Base-by-base conservation (phyloP, 306 rosid genomes). In the Prunus armeniaca region DNA sequence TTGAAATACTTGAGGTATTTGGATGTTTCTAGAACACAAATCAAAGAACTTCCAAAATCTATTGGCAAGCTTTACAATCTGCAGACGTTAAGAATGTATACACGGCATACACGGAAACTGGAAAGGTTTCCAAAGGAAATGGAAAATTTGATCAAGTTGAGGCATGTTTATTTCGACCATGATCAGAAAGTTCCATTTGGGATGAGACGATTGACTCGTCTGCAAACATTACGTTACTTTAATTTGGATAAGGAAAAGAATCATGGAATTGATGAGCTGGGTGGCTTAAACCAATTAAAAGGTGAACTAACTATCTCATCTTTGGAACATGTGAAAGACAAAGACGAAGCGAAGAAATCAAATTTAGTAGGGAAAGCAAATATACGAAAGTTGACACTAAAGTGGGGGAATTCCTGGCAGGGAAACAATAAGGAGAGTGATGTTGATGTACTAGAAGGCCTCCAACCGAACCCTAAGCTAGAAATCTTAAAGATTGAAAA, bases 21-120 rank as follows among this genome's bases (percentile, higher is more conserved):
- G 6, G 77, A 71, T 32, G 11, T 78, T 38, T 62, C 72, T 2
- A 0, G 11, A 4, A 32, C 77, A 14, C 0, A 0, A 13, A 78
- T 78, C n/a, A 2, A 5, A 24, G 72, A 28, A 57, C 28, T 78
- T 1, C 82, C 77, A 12, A 65, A 71, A 12, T 71, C 77, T 25
- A 30, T 66, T 66, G 52, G 71, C 18, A 66, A 43, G 71, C 71
- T 66, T 18, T 66, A 52, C 0, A 34, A 34, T 34, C 41, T 34
- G 2, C 41, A 34, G 41, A 34, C 41, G 0, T 34, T 34, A 34
- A 34, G 41, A 34, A 1, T 34, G 41, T 6, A 0, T 5, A 0
- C 24, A 22, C 24, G 24, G 24, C 24, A 0, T 34, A 34, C 41
- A 34, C 0, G 0, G 9, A 4, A 32, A 4, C 9, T 34, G 1